Evolutionary conservation across 1,284 basidiomycete species (phyloP).

Genomic region (Sphaerobolus stellatus): DNA sequence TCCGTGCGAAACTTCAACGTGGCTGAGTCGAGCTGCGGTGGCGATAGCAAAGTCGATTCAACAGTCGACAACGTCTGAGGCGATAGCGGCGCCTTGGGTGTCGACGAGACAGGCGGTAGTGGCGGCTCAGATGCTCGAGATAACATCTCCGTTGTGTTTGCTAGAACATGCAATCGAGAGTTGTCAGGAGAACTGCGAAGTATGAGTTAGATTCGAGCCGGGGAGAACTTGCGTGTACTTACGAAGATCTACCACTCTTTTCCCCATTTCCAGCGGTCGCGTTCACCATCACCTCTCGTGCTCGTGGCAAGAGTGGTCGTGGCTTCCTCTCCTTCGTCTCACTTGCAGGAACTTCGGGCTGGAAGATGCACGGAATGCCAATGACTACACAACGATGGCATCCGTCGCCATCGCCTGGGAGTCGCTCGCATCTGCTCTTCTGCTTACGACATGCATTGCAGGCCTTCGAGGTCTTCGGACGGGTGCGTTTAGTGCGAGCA

Average conservation of each 20-base stretch:
- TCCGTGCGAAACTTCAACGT: too few relatives aligned
- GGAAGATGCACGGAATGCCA: constrained; percentile 8
- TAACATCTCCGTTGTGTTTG: constrained; percentile 9
- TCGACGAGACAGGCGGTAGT: background rate
- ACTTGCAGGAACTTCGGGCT: background rate
- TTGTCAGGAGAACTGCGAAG: constrained; percentile 4
- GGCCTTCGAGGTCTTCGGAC: constrained; percentile 10
- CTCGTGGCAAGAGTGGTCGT: constrained; percentile 3
- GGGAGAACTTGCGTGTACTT: too few relatives aligned
- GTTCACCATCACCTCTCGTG: background rate
- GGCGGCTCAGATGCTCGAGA: background rate
- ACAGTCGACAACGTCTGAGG: constrained; percentile 10
- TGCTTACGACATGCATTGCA: constrained; percentile 12
- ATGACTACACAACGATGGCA: constrained; percentile 13
- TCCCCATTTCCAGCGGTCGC: background rate
- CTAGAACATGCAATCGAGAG: constrained; percentile 4
- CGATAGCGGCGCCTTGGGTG: constrained; percentile 2
- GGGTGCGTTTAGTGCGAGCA: too few relatives aligned
- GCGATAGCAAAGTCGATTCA: constrained; percentile 7
- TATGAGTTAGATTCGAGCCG: background rate
- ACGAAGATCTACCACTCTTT: too few relatives aligned
- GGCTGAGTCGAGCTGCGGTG: background rate
- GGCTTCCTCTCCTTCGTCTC: constrained; percentile 3
- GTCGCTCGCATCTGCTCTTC: constrained; percentile 11
- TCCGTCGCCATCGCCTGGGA: constrained; percentile 1